These are phyloP conservation scores for Aureobasidium musti DNA, from an alignment of 2,329 filamentous ascomycete species.

Conservation along the genomic window DNA sequence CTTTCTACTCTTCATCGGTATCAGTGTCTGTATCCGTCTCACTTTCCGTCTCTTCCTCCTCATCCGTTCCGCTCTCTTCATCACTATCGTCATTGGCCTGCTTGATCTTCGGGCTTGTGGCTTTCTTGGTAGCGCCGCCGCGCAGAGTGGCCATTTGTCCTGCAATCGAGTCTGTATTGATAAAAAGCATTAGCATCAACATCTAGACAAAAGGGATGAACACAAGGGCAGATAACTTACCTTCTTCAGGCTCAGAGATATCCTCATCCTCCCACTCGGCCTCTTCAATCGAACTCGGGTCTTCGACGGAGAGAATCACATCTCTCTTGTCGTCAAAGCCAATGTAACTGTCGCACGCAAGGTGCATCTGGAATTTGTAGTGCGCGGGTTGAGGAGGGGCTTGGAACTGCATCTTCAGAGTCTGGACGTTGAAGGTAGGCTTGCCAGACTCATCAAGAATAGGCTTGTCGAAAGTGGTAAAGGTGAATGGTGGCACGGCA, in stretches of 20 bases:
- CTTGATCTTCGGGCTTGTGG: constrained; percentile 25
- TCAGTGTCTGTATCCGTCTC: constrained; percentile 61
- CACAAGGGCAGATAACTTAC: constrained; percentile 62
- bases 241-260: constrained; percentile 97
- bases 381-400: constrained; percentile 88
- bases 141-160: constrained; percentile 44
- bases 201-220: too few species aligned
- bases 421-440: constrained; percentile 93
- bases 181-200: constrained; percentile 33
- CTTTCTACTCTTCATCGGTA: constrained; percentile 67
- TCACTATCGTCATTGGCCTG: constrained; percentile 39
- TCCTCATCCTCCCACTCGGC: constrained; percentile 65
- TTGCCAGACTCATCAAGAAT: constrained; percentile 77
- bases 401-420: constrained; percentile 94
- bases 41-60: constrained; percentile 39
- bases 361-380: constrained; percentile 92
- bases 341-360: constrained; percentile 92
- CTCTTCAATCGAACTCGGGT: constrained; percentile 78
- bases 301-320: constrained; percentile 84
- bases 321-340: constrained; percentile 93
- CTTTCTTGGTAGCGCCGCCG: constrained; percentile 38
- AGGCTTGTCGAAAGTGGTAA: constrained; percentile 86
- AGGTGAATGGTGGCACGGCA: constrained; percentile 94
- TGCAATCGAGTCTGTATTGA: constrained; percentile 41
- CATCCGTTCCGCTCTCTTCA: constrained; percentile 44